phyloP scores from a whole-genome alignment of 441 rosid species.

The Erodium chrysanthum region DNA sequence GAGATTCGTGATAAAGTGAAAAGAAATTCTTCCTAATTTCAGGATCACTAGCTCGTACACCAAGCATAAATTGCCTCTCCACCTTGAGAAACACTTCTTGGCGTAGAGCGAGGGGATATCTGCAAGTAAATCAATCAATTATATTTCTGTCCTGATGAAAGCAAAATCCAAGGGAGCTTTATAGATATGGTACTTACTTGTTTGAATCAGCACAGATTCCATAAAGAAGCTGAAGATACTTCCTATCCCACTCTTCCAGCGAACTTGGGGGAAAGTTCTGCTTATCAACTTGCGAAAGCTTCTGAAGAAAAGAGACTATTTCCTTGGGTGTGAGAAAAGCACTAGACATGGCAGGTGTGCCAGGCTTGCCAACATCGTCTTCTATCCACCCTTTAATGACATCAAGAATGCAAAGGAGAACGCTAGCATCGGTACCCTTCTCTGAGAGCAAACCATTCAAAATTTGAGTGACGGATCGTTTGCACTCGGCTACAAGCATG shows the following conservation, averaged over 20 bases:
- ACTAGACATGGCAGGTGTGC: constrained; percentile 36
- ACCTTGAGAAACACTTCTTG: constrained; percentile 94
- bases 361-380: constrained; percentile 56
- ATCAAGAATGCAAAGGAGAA: constrained; percentile 79
- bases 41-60: constrained; percentile 93
- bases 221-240: constrained; percentile 86
- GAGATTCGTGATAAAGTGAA: constrained; percentile 73
- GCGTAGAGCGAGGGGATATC: constrained; percentile 53
- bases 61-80: constrained; percentile 94
- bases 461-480: constrained; percentile 61
- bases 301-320: constrained; percentile 73
- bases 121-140: constrained; percentile 30
- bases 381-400: constrained; percentile 82
- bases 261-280: constrained; percentile 56
- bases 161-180: constrained; percentile 9
- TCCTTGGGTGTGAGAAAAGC: constrained; percentile 67
- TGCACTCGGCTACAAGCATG: constrained; percentile 80
- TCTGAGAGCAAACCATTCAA: constrained; percentile 76
- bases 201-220: constrained; percentile 80
- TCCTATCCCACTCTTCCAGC: constrained; percentile 83
- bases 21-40: constrained; percentile 80
- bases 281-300: constrained; percentile 89
- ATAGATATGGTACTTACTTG: constrained; percentile 39
- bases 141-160: constrained; percentile 13
- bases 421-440: constrained; percentile 80